A percentile compares a stretch with the other conserved stretches of the same genome.
Evolutionary conservation across 2,329 filamentous ascomycete species (phyloP).

Genomic region (Sphaceloma murrayae): DNA sequence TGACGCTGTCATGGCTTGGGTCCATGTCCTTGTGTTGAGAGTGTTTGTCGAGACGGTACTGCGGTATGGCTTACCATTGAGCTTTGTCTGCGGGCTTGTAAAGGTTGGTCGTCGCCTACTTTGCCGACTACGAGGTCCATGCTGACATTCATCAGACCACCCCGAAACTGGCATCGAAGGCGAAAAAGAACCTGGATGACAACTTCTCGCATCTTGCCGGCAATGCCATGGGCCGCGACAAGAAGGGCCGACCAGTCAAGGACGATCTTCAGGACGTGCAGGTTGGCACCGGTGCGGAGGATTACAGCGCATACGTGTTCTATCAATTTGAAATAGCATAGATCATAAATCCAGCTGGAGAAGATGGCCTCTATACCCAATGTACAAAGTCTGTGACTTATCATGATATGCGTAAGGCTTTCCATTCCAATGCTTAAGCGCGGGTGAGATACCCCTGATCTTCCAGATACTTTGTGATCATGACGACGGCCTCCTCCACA

Average conservation of each 20-base stretch:
- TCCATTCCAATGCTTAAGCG: conserved; percentile 10
- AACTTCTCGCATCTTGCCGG: conserved; percentile 87
- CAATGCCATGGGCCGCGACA: conserved; percentile 88
- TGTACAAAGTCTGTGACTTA: conserved; percentile 9
- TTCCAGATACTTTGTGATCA: conserved; percentile 73
- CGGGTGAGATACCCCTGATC: conserved; percentile 52
- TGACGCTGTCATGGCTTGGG: conserved; percentile 91
- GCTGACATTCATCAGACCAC: conserved; percentile 52
- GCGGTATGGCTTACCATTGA: conserved; percentile 82
- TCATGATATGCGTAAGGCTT: conserved; percentile 9
- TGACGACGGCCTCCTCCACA: conserved; percentile 78
- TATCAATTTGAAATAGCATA: conserved; percentile 79
- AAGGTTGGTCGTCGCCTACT: no score
- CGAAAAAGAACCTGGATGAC: conserved; percentile 56
- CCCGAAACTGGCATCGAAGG: conserved; percentile 70
- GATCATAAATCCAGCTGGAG: conserved; percentile 13
- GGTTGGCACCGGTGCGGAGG: conserved; percentile 57
- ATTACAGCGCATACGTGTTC: conserved; percentile 92
- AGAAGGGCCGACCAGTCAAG: conserved; percentile 82
- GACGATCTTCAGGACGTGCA: conserved; percentile 88
- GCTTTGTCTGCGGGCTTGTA: conserved; percentile 76
- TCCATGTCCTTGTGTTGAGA: conserved; percentile 79
- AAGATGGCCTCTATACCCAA: conserved; percentile 12
- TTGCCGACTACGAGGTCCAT: no score
- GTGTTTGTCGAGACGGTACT: conserved; percentile 98